Evolutionary conservation across 768 basidiomycete genomes (phyloP).

Genomic region (Termitomyces sp.): DNA sequence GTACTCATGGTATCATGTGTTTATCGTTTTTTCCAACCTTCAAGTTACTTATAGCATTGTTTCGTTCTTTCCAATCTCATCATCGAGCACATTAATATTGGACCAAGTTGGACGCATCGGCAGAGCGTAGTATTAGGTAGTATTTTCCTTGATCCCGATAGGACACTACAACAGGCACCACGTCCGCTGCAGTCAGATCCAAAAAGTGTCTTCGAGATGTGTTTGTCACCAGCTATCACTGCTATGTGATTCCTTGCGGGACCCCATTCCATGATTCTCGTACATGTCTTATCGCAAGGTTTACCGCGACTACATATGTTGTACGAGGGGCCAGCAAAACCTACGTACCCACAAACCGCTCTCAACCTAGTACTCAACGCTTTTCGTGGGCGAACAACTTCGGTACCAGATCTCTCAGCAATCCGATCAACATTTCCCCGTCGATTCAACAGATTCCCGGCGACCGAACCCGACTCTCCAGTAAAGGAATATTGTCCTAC

Average conservation of each 20-base stretch:
- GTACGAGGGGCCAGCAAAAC: not conserved
- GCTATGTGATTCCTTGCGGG: not conserved
- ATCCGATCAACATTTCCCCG: not conserved
- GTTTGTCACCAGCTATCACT: not conserved
- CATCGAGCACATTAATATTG: not conserved
- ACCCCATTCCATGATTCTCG: not conserved
- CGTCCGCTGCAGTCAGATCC: not conserved
- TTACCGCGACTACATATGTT: not conserved
- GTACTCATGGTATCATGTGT: not conserved
- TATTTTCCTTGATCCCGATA: too few species aligned
- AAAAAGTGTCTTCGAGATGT: not conserved
- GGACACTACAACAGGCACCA: not conserved
- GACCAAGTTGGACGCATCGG: not conserved
- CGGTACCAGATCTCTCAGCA: not conserved
- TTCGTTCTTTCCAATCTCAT: not conserved
- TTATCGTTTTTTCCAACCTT: not conserved
- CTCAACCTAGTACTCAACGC: not conserved
- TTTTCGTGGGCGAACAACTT: not conserved
- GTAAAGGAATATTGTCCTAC: too few species aligned
- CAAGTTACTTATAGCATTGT: not conserved
- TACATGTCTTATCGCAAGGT: not conserved
- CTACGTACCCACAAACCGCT: not conserved
- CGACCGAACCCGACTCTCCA: too few species aligned
- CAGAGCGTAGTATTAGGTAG: too few species aligned
- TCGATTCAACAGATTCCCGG: not conserved